A percentile compares a stretch with the other conserved stretches of the same genome.
Conservation (phyloP, 2,329 filamentous ascomycete genomes). For the Plenodomus tracheiphilus region DNA sequence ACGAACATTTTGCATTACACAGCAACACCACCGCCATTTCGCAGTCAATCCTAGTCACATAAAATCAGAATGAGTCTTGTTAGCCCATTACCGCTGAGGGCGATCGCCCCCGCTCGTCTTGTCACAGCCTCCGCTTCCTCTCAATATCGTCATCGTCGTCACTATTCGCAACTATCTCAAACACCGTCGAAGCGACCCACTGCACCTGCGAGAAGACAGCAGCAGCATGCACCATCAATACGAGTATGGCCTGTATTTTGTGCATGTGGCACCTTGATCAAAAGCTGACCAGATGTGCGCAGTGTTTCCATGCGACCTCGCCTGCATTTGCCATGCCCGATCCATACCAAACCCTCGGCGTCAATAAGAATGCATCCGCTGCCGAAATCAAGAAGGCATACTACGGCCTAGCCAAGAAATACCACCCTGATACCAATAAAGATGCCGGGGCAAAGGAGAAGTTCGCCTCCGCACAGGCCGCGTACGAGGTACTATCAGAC, state of each 20-base stretch:
- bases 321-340: conserved; percentile 70
- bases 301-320: conserved; percentile 49
- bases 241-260: conserved; percentile 25
- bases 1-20: conserved; percentile 4
- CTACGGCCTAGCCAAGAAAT: conserved; percentile 97
- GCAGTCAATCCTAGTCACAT: not conserved
- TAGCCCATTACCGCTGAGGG: conserved; percentile 40
- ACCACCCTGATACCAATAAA: conserved; percentile 97
- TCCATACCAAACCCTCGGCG: conserved; percentile 85
- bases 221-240: conserved; percentile 29
- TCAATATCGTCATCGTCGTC: conserved; percentile 35
- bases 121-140: conserved; percentile 27
- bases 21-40: conserved; percentile 19
- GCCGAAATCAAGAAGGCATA: conserved; percentile 98
- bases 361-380: conserved; percentile 77
- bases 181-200: conserved; percentile 31
- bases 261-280: not conserved
- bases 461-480: conserved; percentile 88
- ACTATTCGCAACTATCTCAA: conserved; percentile 26
- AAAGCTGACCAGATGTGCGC: conserved; percentile 16
- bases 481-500: conserved; percentile 93
- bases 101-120: conserved; percentile 37
- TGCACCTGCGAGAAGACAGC: conserved; percentile 20
- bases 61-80: conserved; percentile 38
- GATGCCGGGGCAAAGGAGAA: conserved; percentile 91